Evolutionary conservation across 1,284 basidiomycete genomes (phyloP).

Genomic region (Puccinia triticina): DNA sequence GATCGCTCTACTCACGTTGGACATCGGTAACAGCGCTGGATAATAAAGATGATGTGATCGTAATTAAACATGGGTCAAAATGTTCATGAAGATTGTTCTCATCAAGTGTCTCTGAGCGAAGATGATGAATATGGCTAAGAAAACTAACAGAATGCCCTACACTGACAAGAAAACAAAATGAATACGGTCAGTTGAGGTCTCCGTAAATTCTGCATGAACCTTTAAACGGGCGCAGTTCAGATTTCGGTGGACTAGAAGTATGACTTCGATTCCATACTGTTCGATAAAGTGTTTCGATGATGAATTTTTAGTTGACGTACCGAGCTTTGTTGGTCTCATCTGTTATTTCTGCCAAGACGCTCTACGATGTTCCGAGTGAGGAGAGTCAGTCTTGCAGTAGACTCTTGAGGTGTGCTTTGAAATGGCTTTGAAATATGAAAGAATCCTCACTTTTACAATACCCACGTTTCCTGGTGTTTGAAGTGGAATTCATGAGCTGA

Average conservation of each 20-base stretch:
- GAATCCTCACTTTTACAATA: slow-evolving; percentile 20
- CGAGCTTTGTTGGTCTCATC: slow-evolving; percentile 44
- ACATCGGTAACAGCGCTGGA: slow-evolving; percentile 13
- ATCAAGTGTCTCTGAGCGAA: not conserved
- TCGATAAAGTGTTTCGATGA: no score
- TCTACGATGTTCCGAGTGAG: slow-evolving; percentile 1
- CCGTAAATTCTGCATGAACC: not conserved
- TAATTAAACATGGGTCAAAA: not conserved
- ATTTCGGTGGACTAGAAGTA: not conserved
- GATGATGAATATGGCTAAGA: not conserved
- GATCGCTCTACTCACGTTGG: not conserved
- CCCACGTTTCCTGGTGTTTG: slow-evolving; percentile 1
- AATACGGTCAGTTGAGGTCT: not conserved
- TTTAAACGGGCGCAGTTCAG: not conserved
- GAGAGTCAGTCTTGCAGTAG: not conserved
- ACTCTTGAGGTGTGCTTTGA: not conserved
- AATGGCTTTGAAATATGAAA: not conserved
- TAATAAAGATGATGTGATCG: not conserved
- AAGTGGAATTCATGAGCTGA: not conserved
- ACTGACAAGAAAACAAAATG: not conserved
- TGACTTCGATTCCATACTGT: not conserved
- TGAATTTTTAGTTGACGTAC: not conserved
- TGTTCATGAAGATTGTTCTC: not conserved
- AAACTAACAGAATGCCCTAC: slow-evolving; percentile 8
- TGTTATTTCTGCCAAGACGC: slow-evolving; percentile 35